Evolutionary conservation across 441 rosid species (phyloP).

Genomic region (Syzygium malaccense): DNA sequence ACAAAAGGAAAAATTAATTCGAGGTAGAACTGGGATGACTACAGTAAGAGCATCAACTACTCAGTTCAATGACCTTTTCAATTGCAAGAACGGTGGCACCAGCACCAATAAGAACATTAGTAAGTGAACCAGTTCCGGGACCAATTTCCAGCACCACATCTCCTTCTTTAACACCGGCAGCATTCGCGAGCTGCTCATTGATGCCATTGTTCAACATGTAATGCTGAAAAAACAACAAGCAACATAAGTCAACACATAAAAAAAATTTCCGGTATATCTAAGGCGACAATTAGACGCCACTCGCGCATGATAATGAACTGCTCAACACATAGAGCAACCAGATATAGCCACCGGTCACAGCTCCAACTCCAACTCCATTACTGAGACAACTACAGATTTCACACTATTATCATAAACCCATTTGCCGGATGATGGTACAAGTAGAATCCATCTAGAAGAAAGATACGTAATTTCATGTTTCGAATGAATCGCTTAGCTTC

Average conservation of each 20-base stretch:
- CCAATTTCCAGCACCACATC: constrained; percentile 89
- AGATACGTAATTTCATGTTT: neutral
- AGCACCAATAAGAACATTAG: constrained; percentile 51
- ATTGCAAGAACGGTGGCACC: constrained; percentile 82
- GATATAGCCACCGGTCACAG: neutral
- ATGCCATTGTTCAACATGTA: constrained; percentile 83
- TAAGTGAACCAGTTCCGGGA: constrained; percentile 90
- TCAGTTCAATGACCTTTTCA: constrained; percentile 48
- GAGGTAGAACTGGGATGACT: neutral
- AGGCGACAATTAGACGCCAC: neutral
- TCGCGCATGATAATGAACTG: neutral
- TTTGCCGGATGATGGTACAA: neutral
- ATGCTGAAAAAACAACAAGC: constrained; percentile 38
- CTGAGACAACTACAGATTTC: neutral
- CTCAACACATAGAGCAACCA: neutral
- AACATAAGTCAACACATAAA: neutral
- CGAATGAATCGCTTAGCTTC: neutral
- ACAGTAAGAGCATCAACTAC: neutral
- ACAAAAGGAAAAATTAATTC: neutral
- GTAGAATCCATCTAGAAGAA: neutral
- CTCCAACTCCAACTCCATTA: neutral
- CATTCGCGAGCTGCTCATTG: constrained; percentile 47
- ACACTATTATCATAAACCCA: neutral
- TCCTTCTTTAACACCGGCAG: constrained; percentile 64
- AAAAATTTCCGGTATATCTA: neutral